Conservation (phyloP, 495 filamentous ascomycete genomes). For the Articulospora tetracladia region DNA sequence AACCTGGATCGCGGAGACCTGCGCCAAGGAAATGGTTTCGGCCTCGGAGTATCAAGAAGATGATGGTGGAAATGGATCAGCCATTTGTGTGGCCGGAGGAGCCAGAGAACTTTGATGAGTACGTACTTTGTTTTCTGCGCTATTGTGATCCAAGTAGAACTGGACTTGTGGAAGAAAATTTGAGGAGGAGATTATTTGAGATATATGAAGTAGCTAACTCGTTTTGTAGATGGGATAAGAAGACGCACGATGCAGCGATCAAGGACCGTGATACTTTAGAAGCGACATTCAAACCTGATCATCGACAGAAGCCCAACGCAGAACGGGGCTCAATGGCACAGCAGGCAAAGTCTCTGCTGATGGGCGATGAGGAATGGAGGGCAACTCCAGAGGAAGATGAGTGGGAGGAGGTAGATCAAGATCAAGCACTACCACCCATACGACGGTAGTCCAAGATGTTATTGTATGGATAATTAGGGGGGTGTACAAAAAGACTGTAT, state of each 20-base stretch:
- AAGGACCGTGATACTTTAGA: conserved; percentile 29
- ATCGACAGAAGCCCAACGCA: conserved; percentile 30
- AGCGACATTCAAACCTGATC: conserved; percentile 21
- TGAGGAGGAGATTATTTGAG: conserved; percentile 17
- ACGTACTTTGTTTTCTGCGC: conserved; percentile 29
- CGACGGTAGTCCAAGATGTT: conserved; percentile 21
- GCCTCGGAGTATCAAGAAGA: conserved; percentile 72
- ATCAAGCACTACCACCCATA: conserved; percentile 11
- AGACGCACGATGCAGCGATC: conserved; percentile 35
- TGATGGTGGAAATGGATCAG: conserved; percentile 80
- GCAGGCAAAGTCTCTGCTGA: conserved; percentile 57
- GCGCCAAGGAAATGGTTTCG: conserved; percentile 45
- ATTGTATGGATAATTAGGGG: background rate
- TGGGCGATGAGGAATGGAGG: conserved; percentile 35
- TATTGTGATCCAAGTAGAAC: background rate
- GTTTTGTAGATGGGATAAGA: conserved; percentile 46
- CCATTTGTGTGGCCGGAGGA: conserved; percentile 81
- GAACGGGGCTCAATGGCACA: conserved; percentile 38
- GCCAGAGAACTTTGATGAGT: conserved; percentile 53
- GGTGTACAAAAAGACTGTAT: conserved; percentile 3
- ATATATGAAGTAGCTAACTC: conserved; percentile 7
- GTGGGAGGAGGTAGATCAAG: conserved; percentile 21
- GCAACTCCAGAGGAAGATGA: conserved; percentile 22
- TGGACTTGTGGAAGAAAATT: conserved; percentile 1
- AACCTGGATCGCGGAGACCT: conserved; percentile 34